A percentile compares a stretch with the other conserved stretches of the same genome.
These are phyloP conservation scores for Cyclospora cayetanensis DNA, from an alignment of 169 alveolate genomes.

Conservation along the genomic window DNA sequence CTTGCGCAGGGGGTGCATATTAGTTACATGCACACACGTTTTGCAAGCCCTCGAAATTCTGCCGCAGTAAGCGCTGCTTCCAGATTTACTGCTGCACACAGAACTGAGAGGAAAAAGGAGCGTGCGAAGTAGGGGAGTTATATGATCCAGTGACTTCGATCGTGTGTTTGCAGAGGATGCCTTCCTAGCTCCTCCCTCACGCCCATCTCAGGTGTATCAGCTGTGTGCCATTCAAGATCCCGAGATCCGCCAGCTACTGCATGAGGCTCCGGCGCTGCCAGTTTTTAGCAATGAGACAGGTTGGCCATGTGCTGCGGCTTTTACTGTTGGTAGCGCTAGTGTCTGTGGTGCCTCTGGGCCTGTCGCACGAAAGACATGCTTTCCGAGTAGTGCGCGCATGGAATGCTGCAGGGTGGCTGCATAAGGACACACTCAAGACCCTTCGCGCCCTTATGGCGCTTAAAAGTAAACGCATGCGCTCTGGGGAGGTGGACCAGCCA, in stretches of 20 bases:
- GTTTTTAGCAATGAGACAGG: conserved; percentile 77
- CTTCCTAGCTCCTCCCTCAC: conserved; percentile 77
- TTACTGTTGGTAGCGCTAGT: not conserved
- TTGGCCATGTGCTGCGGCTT: not conserved
- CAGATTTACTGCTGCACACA: no score
- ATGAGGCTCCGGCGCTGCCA: conserved; percentile 75
- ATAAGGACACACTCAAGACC: conserved; percentile 74
- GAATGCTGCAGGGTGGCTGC: conserved; percentile 74
- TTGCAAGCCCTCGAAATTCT: no score
- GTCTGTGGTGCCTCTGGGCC: not conserved
- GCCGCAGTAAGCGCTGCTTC: not conserved
- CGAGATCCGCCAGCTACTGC: conserved; percentile 73
- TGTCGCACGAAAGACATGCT: not conserved
- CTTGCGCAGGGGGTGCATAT: no score
- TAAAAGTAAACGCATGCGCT: conserved; percentile 78
- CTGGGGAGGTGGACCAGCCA: conserved; percentile 40
- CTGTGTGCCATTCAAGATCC: conserved; percentile 76
- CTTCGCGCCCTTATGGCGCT: conserved; percentile 77
- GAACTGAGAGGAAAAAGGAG: no score
- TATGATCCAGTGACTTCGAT: no score
- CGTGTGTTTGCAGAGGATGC: conserved; percentile 55
- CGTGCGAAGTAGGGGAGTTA: no score
- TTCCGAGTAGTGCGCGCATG: not conserved
- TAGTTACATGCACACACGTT: no score
- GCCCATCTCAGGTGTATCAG: conserved; percentile 79